Evolutionary conservation across 1,139 yeast species (phyloP), one percentile per base, ranked within the genome.

Genomic region (Suhomyces coccinellae): DNA sequence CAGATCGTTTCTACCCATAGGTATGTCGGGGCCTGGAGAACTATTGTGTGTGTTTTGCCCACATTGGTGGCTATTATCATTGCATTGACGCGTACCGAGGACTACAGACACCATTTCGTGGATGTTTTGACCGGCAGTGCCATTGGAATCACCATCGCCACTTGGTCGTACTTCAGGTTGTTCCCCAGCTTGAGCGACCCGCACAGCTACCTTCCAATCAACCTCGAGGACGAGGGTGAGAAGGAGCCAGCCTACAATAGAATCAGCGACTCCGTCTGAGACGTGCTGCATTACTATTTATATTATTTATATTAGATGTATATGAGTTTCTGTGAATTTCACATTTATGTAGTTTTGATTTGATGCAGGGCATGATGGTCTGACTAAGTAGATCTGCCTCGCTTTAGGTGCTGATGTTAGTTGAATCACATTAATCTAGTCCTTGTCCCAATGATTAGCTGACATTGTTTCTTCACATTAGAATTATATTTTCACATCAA

Each of bases 21-120:
- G n/a, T 52, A 56, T 29, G 74, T 77, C 29, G 83, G 87, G 3
- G 68, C 77, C 8, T 81, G 86, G 85, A 74, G 87, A 56, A 65
- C 74, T 20, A 48, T 74, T 1, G 51, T 69, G 13, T 53, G 65
- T n/a, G 60, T 55, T 28, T 36, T 61, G 17, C 79, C 79, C 10
- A 53, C 79, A 0, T 55, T 85, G 17, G 77, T 83, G n/a, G 90
- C 91, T 1, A 58, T 75, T 1, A 63, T 82, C 41, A 82, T 86
- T 53, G 90, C 91, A 0, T 65, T 85, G 42, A 79, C 87, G 40
- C 73, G 95, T 54, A 83, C 90, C 2, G 83, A 84, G 57, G 96
- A 87, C 63, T 87, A 86, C 61, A 76, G 91, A 62, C 95, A 86
- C 58, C 91, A 85, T 61, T 85, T 84, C 53, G 69, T 82, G 11